phyloP scores from a whole-genome alignment of 2,329 filamentous ascomycete genomes.

The Ophioceras dolichostomum region DNA sequence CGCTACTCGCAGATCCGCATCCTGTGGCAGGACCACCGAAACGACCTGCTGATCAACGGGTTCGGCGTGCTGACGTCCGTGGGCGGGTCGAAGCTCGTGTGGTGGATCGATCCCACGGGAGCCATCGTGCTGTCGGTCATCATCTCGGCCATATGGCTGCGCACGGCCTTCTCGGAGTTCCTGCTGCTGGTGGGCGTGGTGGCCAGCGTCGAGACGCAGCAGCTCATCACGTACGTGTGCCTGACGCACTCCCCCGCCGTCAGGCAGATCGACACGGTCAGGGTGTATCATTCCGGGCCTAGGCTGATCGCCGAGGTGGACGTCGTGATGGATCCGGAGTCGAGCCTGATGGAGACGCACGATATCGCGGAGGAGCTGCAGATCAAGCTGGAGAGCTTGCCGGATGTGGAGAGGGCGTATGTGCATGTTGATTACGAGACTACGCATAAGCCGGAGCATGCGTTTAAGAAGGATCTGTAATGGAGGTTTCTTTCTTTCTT shows the following conservation, averaged over 20 bases:
- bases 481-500: background rate
- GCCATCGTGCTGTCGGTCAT: conserved; percentile 72
- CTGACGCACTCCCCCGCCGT: conserved; percentile 81
- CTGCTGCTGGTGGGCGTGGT: conserved; percentile 82
- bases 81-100: conserved; percentile 75
- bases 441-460: conserved; percentile 81
- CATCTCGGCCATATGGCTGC: conserved; percentile 70
- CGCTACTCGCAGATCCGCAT: conserved; percentile 87
- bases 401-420: conserved; percentile 85
- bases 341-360: conserved; percentile 67
- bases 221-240: conserved; percentile 92
- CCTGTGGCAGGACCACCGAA: conserved; percentile 93
- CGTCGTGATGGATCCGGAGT: conserved; percentile 75
- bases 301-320: conserved; percentile 92
- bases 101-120: conserved; percentile 93
- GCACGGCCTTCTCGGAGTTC: conserved; percentile 81
- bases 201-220: conserved; percentile 73
- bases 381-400: conserved; percentile 83
- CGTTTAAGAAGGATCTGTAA: conserved; percentile 48
- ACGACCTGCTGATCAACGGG: conserved; percentile 93
- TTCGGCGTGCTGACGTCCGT: conserved; percentile 85
- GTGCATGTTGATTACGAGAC: conserved; percentile 98
- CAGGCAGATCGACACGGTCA: conserved; percentile 82
- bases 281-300: conserved; percentile 82
- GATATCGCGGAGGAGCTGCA: conserved; percentile 91